A percentile compares a stretch with the other conserved stretches of the same genome.
phyloP scores from a whole-genome alignment of 805 yeast genomes.

The Scheffersomyces lignosus region DNA sequence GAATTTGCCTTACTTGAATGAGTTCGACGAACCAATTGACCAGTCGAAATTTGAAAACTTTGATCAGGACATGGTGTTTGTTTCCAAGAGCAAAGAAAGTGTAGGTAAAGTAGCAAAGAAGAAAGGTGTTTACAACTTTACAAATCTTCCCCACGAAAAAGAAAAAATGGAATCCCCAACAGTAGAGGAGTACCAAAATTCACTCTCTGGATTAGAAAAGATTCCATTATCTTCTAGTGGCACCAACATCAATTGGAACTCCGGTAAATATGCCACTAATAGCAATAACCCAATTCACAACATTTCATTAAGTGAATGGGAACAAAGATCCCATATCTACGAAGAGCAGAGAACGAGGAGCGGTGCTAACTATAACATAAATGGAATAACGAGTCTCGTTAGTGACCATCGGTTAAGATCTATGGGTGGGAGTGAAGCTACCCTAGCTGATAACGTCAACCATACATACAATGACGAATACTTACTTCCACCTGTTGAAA shows the following conservation, averaged over 20 bases:
- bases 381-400: constrained; percentile 18
- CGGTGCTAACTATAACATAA: constrained; percentile 18
- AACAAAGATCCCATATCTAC: constrained; percentile 23
- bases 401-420: constrained; percentile 14
- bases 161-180: constrained; percentile 1
- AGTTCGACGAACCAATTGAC: constrained; percentile 22
- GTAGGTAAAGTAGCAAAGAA: too few relatives aligned
- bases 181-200: constrained; percentile 14
- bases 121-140: constrained; percentile 6
- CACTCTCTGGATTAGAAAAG: constrained; percentile 25
- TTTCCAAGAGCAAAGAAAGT: background rate
- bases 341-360: constrained; percentile 20
- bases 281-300: constrained; percentile 7
- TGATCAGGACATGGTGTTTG: constrained; percentile 18
- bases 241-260: constrained; percentile 5
- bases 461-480: background rate
- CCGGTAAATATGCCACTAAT: constrained; percentile 1
- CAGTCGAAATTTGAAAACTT: constrained; percentile 20
- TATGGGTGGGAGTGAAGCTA: constrained; percentile 2
- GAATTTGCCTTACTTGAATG: constrained; percentile 22
- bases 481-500: constrained; percentile 10
- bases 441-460: background rate
- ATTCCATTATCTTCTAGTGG: constrained; percentile 19
- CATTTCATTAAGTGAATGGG: constrained; percentile 36
- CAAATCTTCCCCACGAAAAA: constrained; percentile 1